Base-by-base conservation (phyloP, 2,329 filamentous ascomycete genomes). In the Calonectria multiphialidica region DNA sequence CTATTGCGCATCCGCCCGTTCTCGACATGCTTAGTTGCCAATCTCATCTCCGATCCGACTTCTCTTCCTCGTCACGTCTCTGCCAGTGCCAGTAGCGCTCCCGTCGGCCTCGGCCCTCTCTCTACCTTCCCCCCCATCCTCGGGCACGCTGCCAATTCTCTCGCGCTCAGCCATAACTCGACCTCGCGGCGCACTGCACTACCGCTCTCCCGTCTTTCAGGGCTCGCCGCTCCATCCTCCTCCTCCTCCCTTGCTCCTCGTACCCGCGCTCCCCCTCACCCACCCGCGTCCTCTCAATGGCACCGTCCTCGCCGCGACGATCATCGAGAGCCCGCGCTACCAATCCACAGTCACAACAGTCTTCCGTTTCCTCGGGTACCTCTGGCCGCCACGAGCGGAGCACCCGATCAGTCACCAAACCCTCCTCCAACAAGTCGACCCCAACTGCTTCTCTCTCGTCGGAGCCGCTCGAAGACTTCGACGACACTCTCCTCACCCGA, bases 301-400 rank as follows among this genome's bases (percentile, higher is more conserved):
- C 90, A 88, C 89, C 87, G 81, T 86, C 86, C 79, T 90, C 93
- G 82, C 94, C 94, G 83, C 93, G 96, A 86, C 94, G 96, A 83
- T 98, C 96, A 81, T 97, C 96, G 85, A 93, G 96, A 90, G 95
- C 95, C 87, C 94, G 95, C 82, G 92, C 92, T 81, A 92, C 91
- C 79, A 94, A 96, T 87, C 90, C 92, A 80, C 90, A 91, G 85
- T 91, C 93, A 79, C 92, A 95, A 79, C 93, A 95, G 79, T 95
- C 94, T 75, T 95, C 94, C 74, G 92, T 94, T 62, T 96, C 95
- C 49, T 96, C 92, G 72, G 93, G 93, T 80, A 92, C 94, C 49
- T 96, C 94, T 73, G 90, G 90, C 78, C 94, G 94, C 80, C 89
- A 89, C 72, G 95, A 98, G 79, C 91, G 95, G 83, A 91, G 87